Evolutionary conservation across 495 filamentous ascomycete genomes (phyloP), one percentile per base, ranked within the genome.

Genomic region (Podospora australis): DNA sequence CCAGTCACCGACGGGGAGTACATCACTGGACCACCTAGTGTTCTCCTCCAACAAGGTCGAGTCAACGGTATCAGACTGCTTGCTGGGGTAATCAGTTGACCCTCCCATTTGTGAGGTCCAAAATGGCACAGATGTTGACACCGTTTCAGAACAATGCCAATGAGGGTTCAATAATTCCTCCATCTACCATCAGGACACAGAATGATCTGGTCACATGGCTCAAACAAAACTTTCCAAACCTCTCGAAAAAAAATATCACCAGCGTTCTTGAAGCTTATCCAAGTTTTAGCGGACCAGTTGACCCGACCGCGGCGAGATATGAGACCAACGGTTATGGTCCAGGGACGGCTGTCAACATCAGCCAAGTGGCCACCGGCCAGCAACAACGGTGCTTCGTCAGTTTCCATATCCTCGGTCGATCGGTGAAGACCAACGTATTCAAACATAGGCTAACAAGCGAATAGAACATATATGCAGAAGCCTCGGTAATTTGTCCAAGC

Each of bases 1-100:
- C 80, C 81, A 3, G 81, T 83, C 2, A 77, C 77, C 1, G 81
- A 83, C 50, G 78, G 75, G 2, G 53, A 50, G 1, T 74, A 80
- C 48, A 59, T 83, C 32, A 63, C 69, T 39, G 64, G 75, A 6
- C 63, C 66, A 2, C 76, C 80, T 6, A 74, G 69, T 23, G 54
- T 62, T 39, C 74, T 80, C 48, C 64, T 83, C 9, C 46, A 59
- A 0, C 39, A 57, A 6, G 68, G 70, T 32, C 50, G 61, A 50
- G 62, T 82, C n/a, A 78, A 78, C 35, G 78, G 79, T 2, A 13
- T n/a, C 3, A 24, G 21, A n/a, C 7, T 43, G 10, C 40, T 39
- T 25, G 46, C 24, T 29, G 38, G 38, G 2, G 29, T 49, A 32
- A 43, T n/a, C n/a, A n/a, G n/a, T n/a, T n/a, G n/a, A n/a, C n/a